Evolutionary conservation across 2,329 filamentous ascomycete genomes (phyloP), one percentile per base, ranked within the genome.

Genomic region (Hypoxylon sp.): DNA sequence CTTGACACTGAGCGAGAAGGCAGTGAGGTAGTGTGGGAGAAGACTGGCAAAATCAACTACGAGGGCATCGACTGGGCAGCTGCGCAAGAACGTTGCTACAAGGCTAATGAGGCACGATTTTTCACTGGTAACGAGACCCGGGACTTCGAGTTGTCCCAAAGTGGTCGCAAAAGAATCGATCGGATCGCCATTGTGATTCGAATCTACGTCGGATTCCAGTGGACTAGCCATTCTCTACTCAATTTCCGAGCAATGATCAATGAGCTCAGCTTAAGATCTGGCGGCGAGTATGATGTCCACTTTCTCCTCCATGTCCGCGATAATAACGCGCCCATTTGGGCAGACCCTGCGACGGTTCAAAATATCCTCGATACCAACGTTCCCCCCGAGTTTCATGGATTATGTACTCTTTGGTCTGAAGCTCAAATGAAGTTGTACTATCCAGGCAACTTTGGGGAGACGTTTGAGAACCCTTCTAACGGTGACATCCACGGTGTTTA

Each of bases 241-340:
- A 94, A 94, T 79, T 87, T 97, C 73, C 92, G 93, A 15, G 91
- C 94, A 32, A 82, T 97, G 74, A 89, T 97, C 46, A 89, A 91
- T 3, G 93, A 97, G 79, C 84, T 97, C 8, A 89, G 90, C 6
- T 82, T 97, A 53, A 85, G 88, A 61, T 94, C 92, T 0, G 93
- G 93, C 32, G 92, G 91, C 51, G 93, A 97, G 77, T 97, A 96
- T 74, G 86, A 87, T 3, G 85, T 97, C 2, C 93, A 96, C 78
- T 93, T 97, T 76, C 84, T 97, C 37, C 86, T 97, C 42, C 93
- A 97, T 72, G 92, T 97, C 71, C 93, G 93, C 74, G 91, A 97
- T 78, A 87, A 92, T 72, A 88, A 92, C 74, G 82, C 90, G 46
- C 92, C 91, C 48, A 93, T 97, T 72, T 97, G 92, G 92, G 89